These are phyloP conservation scores for Rhodosporidiobolus sp. DNA, from an alignment of 768 basidiomycete species.

Conservation along the genomic window DNA sequence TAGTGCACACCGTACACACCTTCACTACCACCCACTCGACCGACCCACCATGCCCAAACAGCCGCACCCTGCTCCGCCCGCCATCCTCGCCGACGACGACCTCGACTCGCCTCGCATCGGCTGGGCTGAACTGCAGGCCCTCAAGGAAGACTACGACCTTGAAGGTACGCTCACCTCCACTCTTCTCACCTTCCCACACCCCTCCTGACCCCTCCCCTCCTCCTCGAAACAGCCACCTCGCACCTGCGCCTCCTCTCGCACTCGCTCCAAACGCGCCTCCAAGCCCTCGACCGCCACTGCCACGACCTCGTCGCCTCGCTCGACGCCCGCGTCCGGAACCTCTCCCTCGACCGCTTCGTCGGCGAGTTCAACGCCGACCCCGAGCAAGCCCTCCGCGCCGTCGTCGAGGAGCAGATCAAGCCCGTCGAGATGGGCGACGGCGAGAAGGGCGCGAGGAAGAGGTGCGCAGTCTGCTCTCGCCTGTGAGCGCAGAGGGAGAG, in stretches of 20 bases:
- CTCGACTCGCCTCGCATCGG: not conserved
- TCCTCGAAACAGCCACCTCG: conserved; percentile 4
- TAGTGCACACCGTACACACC: not conserved
- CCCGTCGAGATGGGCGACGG: conserved; percentile 1
- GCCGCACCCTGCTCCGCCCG: not conserved
- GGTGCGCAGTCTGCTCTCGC: not conserved
- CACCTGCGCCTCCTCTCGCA: conserved; percentile 7
- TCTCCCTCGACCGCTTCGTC: conserved; percentile 15
- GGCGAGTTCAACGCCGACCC: conserved; percentile 6
- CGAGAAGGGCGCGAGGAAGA: conserved; percentile 15
- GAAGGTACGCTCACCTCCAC: conserved; percentile 4
- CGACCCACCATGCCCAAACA: not conserved
- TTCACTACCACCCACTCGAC: not conserved
- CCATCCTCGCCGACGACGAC: not conserved
- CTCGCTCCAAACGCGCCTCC: not conserved
- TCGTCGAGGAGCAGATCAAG: conserved; percentile 22
- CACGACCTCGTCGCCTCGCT: conserved; percentile 10
- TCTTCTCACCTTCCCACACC: too few relatives aligned
- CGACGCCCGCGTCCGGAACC: conserved; percentile 7
- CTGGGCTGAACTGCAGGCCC: conserved; percentile 7
- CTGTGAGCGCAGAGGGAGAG: not conserved
- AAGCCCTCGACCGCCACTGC: conserved; percentile 16
- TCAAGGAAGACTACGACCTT: conserved; percentile 21
- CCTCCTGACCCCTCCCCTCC: not conserved
- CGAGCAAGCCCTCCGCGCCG: not conserved